Percentiles rank a stretch among this genome's conserved stretches.
Evolutionary conservation across 306 rosid species (phyloP).

Genomic region (Pyrus pyrifolia): DNA sequence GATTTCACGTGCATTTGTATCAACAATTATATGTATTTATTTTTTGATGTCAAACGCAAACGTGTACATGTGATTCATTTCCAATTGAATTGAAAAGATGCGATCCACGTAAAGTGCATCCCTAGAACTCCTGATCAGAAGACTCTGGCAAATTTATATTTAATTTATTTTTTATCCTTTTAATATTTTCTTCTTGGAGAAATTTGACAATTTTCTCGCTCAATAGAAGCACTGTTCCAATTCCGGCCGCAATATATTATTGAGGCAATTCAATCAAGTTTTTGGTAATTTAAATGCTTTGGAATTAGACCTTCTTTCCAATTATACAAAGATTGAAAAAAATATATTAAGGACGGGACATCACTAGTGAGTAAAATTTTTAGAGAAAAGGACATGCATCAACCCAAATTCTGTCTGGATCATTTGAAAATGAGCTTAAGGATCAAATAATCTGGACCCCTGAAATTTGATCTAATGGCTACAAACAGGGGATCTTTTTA

Average conservation of each 20-base stretch:
- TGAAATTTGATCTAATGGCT: rapidly evolving
- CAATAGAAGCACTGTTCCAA: slow-evolving; percentile 8
- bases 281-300: slow-evolving; percentile 5
- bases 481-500: rapidly evolving
- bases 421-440: too few relatives aligned
- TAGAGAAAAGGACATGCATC: neutral
- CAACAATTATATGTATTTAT: too few relatives aligned
- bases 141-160: neutral
- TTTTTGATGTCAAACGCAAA: neutral
- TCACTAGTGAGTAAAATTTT: neutral
- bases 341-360: neutral
- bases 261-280: neutral
- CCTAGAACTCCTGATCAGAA: neutral
- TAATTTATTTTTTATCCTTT: neutral
- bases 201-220: neutral
- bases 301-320: neutral
- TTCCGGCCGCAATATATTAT: slow-evolving; percentile 8
- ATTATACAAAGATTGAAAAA: neutral
- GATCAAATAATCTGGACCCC: rapidly evolving
- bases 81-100: neutral
- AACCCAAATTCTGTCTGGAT: neutral
- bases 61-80: neutral
- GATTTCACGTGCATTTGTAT: too few relatives aligned
- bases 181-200: neutral
- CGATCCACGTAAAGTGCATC: neutral